phyloP scores from a whole-genome alignment of 768 basidiomycete genomes.

The Lactarius hatsudake region DNA sequence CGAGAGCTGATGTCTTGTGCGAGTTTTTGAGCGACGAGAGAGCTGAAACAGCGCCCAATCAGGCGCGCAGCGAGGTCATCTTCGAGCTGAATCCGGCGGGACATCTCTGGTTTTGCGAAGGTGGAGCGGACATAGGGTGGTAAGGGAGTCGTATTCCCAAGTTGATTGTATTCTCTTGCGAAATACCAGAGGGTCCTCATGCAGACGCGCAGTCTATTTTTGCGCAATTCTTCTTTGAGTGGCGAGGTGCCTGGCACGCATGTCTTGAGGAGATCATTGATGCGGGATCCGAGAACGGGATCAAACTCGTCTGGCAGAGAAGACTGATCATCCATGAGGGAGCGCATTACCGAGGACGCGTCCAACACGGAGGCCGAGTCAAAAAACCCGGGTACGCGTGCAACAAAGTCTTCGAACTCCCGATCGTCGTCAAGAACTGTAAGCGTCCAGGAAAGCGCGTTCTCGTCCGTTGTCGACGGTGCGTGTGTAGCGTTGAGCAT shows the following conservation, averaged over 20 bases:
- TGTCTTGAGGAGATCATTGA: conserved; percentile 11
- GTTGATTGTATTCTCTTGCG: not conserved
- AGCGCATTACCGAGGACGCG: not conserved
- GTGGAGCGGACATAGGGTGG: not conserved
- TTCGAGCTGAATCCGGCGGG: not conserved
- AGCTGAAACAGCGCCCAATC: not conserved
- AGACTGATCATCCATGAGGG: not conserved
- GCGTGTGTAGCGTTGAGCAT: not conserved
- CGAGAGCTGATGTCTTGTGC: not conserved
- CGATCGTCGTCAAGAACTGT: conserved; percentile 4
- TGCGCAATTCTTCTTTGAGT: not conserved
- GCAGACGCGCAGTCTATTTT: not conserved
- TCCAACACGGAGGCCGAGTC: not conserved
- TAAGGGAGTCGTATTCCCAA: not conserved
- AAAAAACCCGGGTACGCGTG: conserved; percentile 12
- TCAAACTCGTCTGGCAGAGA: not conserved
- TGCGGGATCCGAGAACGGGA: conserved; percentile 9
- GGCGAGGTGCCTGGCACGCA: conserved; percentile 1
- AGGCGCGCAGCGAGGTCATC: not conserved
- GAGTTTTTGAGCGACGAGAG: conserved; percentile 4
- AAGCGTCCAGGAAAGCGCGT: conserved; percentile 13
- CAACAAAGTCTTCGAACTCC: conserved; percentile 11
- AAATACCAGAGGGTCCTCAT: conserved; percentile 13
- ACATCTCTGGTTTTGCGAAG: not conserved
- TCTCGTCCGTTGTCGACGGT: not conserved